Percentiles rank a stretch among this genome's conserved stretches.
phyloP scores from a whole-genome alignment of 139 green algal genomes.

The Micractinium sp. region DNA sequence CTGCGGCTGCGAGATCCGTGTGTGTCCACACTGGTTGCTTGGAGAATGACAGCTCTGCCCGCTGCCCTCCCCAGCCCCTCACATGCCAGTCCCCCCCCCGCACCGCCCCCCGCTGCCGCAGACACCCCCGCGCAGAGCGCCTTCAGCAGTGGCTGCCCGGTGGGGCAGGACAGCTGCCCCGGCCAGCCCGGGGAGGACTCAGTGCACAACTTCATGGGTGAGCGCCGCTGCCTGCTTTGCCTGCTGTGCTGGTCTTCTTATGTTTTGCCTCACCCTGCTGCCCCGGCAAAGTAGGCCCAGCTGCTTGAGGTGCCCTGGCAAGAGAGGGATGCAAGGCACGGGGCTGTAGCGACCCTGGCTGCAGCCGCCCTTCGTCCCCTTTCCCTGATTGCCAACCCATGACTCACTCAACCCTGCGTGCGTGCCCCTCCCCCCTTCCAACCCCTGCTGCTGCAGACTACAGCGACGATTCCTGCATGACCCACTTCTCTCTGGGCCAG shows the following conservation, averaged over 20 bases:
- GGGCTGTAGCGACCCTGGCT: background rate
- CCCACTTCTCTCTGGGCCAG: background rate
- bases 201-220: constrained; percentile 13
- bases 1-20: background rate
- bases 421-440: background rate
- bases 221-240: too few relatives aligned
- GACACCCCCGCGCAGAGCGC: background rate
- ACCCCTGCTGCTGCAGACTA: background rate
- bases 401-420: background rate
- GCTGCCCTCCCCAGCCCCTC: background rate
- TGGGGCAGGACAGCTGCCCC: background rate
- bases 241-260: too few relatives aligned
- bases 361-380: background rate
- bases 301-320: background rate
- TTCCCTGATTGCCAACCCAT: background rate
- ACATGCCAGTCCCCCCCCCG: background rate
- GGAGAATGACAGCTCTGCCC: background rate
- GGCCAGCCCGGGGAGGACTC: background rate
- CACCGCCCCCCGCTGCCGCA: background rate
- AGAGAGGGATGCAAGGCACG: background rate
- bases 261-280: too few relatives aligned
- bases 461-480: constrained; percentile 9
- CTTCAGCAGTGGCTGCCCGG: background rate
- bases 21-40: too few relatives aligned
- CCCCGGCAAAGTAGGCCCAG: background rate